Evolutionary conservation across 805 yeast species (phyloP).

Genomic region (Wickerhamiella allomyrinae): DNA sequence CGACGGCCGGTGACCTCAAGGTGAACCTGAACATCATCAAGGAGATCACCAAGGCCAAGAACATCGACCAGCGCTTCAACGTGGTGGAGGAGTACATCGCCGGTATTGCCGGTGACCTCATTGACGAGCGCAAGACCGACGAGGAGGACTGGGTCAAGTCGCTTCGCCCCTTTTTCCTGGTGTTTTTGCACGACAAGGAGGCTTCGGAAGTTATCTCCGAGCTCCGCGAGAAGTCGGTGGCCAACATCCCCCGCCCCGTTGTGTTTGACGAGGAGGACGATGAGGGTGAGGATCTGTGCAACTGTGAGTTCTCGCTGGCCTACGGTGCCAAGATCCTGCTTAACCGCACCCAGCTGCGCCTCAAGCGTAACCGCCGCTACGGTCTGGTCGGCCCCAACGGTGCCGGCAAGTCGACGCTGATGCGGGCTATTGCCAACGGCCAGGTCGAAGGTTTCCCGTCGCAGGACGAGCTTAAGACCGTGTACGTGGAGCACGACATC

Average conservation of each 20-base stretch:
- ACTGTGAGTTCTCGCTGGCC: conserved; percentile 99
- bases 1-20: conserved; percentile 93
- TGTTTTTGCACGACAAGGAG: conserved; percentile 85
- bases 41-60: conserved; percentile 52
- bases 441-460: conserved; percentile 96
- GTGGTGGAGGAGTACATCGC: conserved; percentile 72
- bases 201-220: conserved; percentile 84
- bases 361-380: conserved; percentile 91
- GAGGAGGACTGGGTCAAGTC: conserved; percentile 82
- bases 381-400: conserved; percentile 94
- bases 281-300: conserved; percentile 99
- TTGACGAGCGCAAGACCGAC: conserved; percentile 93
- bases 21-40: conserved; percentile 77
- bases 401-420: conserved; percentile 94
- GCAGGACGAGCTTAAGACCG: conserved; percentile 69
- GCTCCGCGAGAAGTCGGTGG: conserved; percentile 91
- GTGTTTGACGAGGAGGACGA: conserved; percentile 80
- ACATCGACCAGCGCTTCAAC: conserved; percentile 60
- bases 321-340: conserved; percentile 99
- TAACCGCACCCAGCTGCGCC: conserved; percentile 98
- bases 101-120: conserved; percentile 96
- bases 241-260: conserved; percentile 96
- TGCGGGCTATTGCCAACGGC: conserved; percentile 94
- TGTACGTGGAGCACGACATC: conserved; percentile 92
- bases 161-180: conserved; percentile 87